Conservation (phyloP, 352 stramenopile species). For the Pythium pectinolyticum region DNA sequence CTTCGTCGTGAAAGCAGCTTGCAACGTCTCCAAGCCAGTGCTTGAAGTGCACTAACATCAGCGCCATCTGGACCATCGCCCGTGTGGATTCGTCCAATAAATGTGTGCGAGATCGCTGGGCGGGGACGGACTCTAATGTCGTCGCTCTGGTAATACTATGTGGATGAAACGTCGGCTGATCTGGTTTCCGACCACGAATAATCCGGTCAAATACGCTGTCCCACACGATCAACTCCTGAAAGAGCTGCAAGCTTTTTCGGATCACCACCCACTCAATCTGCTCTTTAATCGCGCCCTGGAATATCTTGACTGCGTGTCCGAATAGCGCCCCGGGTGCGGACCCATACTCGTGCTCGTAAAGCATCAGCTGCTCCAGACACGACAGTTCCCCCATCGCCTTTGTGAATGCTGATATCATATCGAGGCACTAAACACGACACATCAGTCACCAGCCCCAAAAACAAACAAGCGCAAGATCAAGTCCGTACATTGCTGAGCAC, state of each 20-base stretch:
- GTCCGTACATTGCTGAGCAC: constrained; percentile 20
- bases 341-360: not conserved
- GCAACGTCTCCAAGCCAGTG: constrained; percentile 13
- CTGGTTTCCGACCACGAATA: not conserved
- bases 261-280: constrained; percentile 10
- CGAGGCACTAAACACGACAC: constrained; percentile 15
- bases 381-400: not conserved
- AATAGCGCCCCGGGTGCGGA: not conserved
- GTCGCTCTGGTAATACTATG: no score
- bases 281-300: not conserved
- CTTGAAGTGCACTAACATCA: constrained; percentile 19
- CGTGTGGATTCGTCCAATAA: constrained; percentile 4
- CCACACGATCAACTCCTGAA: constrained; percentile 9
- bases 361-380: constrained; percentile 8
- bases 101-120: not conserved
- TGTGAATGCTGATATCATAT: constrained; percentile 12
- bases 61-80: constrained; percentile 1
- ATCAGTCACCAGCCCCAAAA: no score
- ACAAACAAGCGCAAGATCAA: no score
- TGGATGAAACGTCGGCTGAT: not conserved
- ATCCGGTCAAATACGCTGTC: constrained; percentile 3
- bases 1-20: not conserved
- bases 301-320: constrained; percentile 3
- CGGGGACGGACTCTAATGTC: not conserved
- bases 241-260: constrained; percentile 9